Base-by-base conservation (phyloP, 805 yeast species). In the Saccharomyces eubayanus region DNA sequence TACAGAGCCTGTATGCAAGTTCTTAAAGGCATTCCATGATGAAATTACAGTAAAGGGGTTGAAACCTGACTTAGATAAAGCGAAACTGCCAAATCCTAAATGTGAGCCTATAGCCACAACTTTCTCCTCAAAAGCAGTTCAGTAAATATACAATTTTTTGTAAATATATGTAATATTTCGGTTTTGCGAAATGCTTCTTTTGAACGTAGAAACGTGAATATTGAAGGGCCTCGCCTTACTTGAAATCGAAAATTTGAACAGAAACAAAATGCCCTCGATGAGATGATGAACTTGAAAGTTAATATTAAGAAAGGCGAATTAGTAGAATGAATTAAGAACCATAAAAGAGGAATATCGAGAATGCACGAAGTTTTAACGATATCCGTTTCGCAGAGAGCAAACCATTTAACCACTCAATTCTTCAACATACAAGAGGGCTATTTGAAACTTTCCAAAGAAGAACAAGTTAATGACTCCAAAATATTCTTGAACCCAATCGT, bases 351-450 rank as follows among this genome's bases (percentile, higher is more conserved):
- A 16, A 36, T 16, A 36, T 6, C 21, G 16, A n/a, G 28, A 29
- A 87, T 87, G 95, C 82, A 78, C 52, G 96, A 91, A 62, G 72
- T 87, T 0, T 66, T 92, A n/a, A 85, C 82, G 11, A 57, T 90
- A 0, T 84, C 95, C 2, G 72, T 82, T 5, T 87, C 96, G 0
- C 91, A 87, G 10, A 64, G 75, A 21, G 78, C 96, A 0, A 88
- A 88, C 61, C 92, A 87, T 66, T 67, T 88, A n/a, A 67, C 80
- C 2, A 79, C 96, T 0, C 96, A 89, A 61, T 84, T 88, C 64
- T 88, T 83, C 74, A 92, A 94, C 63, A 69, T 79, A 11, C 96
- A 89, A 67, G 96, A 89, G 81, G 62, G 76, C 85, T 47, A 83
- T 81, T 30, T 85, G 78, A 63, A 66, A 67, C 40, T 62, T 66